Base-by-base conservation (phyloP, 306 rosid genomes). In the Fragaria vesca region DNA sequence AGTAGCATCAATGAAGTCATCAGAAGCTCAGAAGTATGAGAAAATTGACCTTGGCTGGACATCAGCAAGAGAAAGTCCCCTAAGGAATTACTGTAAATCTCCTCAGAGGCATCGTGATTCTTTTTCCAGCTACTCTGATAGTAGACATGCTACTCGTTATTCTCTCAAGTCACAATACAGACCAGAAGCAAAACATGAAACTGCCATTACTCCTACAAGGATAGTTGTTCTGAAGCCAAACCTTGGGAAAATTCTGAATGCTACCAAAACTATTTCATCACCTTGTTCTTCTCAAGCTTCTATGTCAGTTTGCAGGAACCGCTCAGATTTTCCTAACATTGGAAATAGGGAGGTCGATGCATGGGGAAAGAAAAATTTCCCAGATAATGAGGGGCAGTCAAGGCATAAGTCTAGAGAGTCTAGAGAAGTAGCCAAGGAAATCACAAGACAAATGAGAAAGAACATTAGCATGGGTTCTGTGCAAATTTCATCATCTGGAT, bases 141-240 rank as follows among this genome's bases (percentile, higher is more conserved):
- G 83, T 80, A 82, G 83, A 52, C 83, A 86, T 66, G 77, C 66
- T 42, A 80, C 81, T 71, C 78, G 69, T 32, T 70, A 47, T 86
- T 83, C 87, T 78, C 88, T 79, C 46, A 82, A 84, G 60, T 85
- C 93, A 26, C 84, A 80, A 52, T 68, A 79, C 86, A 87, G 66
- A 68, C 65, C 79, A 34, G 90, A 78, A 71, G 84, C 83, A 28
- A 85, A 79, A 61, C 78, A 82, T 20, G 85, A 86, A 42, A 76
- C 85, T 79, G 75, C 71, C 78, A 76, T 86, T 54, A 83, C 55
- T 72, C 91, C 98, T 21, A 95, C 90, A 80, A 87, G 88, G 82
- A 95, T 95, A 73, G 97, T 95, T 76, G 96, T 95, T 74, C 86
- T 95, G 72, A 95, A 95, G 78, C 98, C 98, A 32, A 95, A 95